These are phyloP conservation scores for Boletus pseudo-olivaceus DNA, from an alignment of 768 basidiomycete genomes.

Conservation along the genomic window DNA sequence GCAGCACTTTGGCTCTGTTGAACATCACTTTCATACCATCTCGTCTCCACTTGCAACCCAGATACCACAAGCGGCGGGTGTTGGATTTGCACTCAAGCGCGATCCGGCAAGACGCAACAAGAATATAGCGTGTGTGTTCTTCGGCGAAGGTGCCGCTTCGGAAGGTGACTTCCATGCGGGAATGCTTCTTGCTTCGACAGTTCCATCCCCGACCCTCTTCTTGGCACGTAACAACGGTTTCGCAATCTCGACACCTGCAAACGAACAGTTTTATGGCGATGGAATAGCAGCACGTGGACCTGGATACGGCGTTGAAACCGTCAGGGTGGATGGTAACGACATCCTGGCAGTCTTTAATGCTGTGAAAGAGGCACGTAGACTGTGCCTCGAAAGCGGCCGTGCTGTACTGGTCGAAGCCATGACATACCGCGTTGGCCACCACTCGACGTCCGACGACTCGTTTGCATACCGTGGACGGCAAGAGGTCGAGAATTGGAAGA, in stretches of 20 bases:
- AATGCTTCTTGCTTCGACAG: slow-evolving; percentile 71
- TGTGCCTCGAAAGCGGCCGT: slow-evolving; percentile 73
- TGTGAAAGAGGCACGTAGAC: slow-evolving; percentile 64
- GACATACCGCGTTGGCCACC: slow-evolving; percentile 93
- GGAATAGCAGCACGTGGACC: slow-evolving; percentile 91
- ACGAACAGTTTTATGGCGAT: slow-evolving; percentile 89
- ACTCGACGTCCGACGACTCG: slow-evolving; percentile 93
- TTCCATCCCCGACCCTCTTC: slow-evolving; percentile 71
- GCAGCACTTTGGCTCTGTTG: slow-evolving; percentile 81
- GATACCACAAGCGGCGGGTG: slow-evolving; percentile 92
- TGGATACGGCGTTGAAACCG: slow-evolving; percentile 85
- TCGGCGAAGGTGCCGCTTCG: slow-evolving; percentile 92
- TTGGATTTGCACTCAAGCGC: slow-evolving; percentile 84
- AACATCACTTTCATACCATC: slow-evolving; percentile 89
- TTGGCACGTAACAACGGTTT: slow-evolving; percentile 86
- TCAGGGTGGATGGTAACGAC: slow-evolving; percentile 94
- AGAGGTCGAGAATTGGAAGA: slow-evolving; percentile 90
- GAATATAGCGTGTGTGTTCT: slow-evolving; percentile 83
- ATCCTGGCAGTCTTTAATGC: slow-evolving; percentile 77
- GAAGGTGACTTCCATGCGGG: slow-evolving; percentile 97
- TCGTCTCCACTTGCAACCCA: slow-evolving; percentile 93
- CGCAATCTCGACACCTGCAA: slow-evolving; percentile 88
- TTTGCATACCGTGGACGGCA: slow-evolving; percentile 87
- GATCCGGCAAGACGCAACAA: slow-evolving; percentile 63
- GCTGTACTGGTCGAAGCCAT: slow-evolving; percentile 87